Percentiles rank a stretch among this genome's conserved stretches.
Conservation (phyloP, 345 rosid species). For the Gynandropsis gynandra region DNA sequence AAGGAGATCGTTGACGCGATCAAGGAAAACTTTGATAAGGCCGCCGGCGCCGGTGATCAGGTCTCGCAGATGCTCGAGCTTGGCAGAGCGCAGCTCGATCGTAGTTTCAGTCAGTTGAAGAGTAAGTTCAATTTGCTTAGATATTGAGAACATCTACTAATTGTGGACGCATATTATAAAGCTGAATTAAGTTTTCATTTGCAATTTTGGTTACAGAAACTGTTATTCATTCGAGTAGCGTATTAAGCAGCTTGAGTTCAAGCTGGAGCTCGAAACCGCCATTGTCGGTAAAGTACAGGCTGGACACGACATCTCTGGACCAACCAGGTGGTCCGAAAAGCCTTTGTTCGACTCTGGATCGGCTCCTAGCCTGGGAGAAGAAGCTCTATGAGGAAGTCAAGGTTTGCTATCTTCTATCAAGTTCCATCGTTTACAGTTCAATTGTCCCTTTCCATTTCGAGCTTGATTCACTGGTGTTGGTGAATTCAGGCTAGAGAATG, state of each 20-base stretch:
- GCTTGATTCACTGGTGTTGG: not conserved
- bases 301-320: constrained; percentile 52
- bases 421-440: not conserved
- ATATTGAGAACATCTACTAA: not conserved
- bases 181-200: not conserved
- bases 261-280: constrained; percentile 97
- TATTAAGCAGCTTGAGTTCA: constrained; percentile 83
- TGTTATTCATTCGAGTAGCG: constrained; percentile 87
- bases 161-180: not conserved
- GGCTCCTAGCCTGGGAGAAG: constrained; percentile 96
- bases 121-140: constrained; percentile 36
- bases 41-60: constrained; percentile 75
- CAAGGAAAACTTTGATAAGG: constrained; percentile 69
- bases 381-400: constrained; percentile 89
- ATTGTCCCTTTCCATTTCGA: not conserved
- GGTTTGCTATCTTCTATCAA: constrained; percentile 31
- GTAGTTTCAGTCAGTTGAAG: constrained; percentile 80
- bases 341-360: constrained; percentile 77
- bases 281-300: constrained; percentile 78
- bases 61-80: constrained; percentile 81
- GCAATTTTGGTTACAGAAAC: constrained; percentile 46
- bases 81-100: constrained; percentile 87
- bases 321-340: constrained; percentile 62
- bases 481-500: constrained; percentile 72
- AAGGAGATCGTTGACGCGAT: constrained; percentile 85